A percentile compares a stretch with the other conserved stretches of the same genome.
Evolutionary conservation across 257 asterid species (phyloP).

Genomic region (Solanum dulcamara): DNA sequence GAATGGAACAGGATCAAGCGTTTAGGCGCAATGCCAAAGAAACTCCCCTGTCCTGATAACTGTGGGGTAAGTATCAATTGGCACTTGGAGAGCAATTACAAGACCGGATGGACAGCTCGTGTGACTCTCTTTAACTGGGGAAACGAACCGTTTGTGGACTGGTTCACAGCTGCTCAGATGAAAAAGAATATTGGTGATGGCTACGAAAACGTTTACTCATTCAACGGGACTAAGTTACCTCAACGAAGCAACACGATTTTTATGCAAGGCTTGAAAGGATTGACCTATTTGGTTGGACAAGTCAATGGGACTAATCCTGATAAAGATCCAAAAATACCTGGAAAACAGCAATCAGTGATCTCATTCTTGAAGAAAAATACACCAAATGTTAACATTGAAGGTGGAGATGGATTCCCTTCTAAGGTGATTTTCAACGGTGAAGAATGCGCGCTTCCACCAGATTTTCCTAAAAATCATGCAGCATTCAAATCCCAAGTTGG

Average conservation of each 20-base stretch:
- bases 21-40: conserved; percentile 22
- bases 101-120: conserved; percentile 78
- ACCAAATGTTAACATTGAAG: conserved; percentile 13
- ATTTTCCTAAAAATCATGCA: conserved; percentile 24
- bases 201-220: conserved; percentile 59
- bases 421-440: conserved; percentile 77
- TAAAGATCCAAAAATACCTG: conserved; percentile 62
- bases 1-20: conserved; percentile 52
- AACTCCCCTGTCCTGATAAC: conserved; percentile 77
- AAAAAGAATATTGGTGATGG: conserved; percentile 40
- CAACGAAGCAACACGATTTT: conserved; percentile 32
- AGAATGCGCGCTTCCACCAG: conserved; percentile 70
- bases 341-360: conserved; percentile 82
- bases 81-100: conserved; percentile 80
- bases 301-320: conserved; percentile 66
- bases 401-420: conserved; percentile 87
- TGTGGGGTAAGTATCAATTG: conserved; percentile 91
- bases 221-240: conserved; percentile 52
- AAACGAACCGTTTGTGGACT: conserved; percentile 34
- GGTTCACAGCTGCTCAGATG: conserved; percentile 69
- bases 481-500: conserved; percentile 9
- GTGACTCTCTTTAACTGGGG: conserved; percentile 91
- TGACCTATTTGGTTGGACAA: conserved; percentile 67
- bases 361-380: conserved; percentile 56
- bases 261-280: conserved; percentile 83